These are phyloP conservation scores for Nakazawaea wickerhamii DNA, from an alignment of 805 yeast species.

Conservation along the genomic window DNA sequence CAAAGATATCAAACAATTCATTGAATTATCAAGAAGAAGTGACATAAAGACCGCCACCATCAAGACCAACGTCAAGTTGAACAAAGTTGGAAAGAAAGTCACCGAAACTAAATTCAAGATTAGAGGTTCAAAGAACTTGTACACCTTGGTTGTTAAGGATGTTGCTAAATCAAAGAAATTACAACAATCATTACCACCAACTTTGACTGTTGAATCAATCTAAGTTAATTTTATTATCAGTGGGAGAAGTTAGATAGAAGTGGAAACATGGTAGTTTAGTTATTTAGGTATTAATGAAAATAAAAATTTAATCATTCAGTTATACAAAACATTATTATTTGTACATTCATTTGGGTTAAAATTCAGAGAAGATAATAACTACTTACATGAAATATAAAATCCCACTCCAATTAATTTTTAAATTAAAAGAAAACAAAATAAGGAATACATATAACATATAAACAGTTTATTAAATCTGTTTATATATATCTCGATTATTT, in stretches of 20 bases:
- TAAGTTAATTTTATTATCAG: slow-evolving; percentile 1
- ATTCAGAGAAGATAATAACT: too few relatives aligned
- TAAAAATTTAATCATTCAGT: background rate
- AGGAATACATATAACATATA: too few relatives aligned
- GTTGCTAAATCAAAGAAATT: slow-evolving; percentile 96
- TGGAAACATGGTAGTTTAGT: background rate
- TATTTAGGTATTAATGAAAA: background rate
- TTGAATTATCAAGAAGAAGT: slow-evolving; percentile 93
- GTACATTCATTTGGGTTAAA: too few relatives aligned
- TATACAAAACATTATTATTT: too few relatives aligned
- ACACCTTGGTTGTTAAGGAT: slow-evolving; percentile 94
- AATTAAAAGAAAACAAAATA: too few relatives aligned
- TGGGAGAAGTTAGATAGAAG: background rate
- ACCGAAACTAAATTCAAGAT: slow-evolving; percentile 98
- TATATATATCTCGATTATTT: background rate
- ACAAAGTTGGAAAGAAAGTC: slow-evolving; percentile 76
- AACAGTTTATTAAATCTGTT: too few relatives aligned
- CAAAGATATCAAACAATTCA: slow-evolving; percentile 95
- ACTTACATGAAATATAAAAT: too few relatives aligned
- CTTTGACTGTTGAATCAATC: slow-evolving; percentile 38
- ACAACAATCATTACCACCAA: slow-evolving; percentile 96
- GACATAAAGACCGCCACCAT: slow-evolving; percentile 92
- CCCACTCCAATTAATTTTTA: too few relatives aligned
- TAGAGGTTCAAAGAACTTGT: slow-evolving; percentile 91
- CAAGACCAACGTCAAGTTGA: slow-evolving; percentile 84